A percentile compares a stretch with the other conserved stretches of the same genome.
Evolutionary conservation across 2,329 filamentous ascomycete species (phyloP).

Genomic region (Colletotrichum coccodes): DNA sequence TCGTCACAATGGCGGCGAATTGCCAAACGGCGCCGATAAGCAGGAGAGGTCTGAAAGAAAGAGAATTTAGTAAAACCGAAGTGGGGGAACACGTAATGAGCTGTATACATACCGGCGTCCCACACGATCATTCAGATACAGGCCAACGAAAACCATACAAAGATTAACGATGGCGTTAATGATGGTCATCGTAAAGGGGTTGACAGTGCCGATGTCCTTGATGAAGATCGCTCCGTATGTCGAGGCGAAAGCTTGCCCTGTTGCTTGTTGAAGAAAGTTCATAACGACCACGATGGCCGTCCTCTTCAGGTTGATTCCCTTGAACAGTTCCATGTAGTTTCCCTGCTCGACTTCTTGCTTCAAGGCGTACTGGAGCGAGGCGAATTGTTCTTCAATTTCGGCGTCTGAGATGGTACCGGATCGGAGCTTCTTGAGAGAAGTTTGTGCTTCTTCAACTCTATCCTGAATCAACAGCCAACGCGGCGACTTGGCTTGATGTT

Average conservation of each 20-base stretch:
- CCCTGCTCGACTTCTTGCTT: constrained; percentile 23
- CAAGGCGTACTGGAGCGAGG: constrained; percentile 14
- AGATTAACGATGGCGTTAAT: constrained; percentile 19
- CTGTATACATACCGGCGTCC: constrained; percentile 28
- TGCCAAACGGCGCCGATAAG: constrained; percentile 16
- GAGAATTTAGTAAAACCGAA: background rate
- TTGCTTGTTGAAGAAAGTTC: constrained; percentile 36
- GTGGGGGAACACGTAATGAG: too few relatives aligned
- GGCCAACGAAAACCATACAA: constrained; percentile 9
- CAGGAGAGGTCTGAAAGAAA: constrained; percentile 4
- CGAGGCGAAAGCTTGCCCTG: constrained; percentile 35
- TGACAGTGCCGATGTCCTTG: constrained; percentile 41
- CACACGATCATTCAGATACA: constrained; percentile 22
- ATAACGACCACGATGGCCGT: constrained; percentile 38
- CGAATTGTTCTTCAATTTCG: constrained; percentile 38
- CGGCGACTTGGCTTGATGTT: constrained; percentile 34
- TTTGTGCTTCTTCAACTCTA: constrained; percentile 41
- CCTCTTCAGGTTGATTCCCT: constrained; percentile 38
- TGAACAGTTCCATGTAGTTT: constrained; percentile 39
- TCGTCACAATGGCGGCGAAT: constrained; percentile 26
- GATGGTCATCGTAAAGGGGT: constrained; percentile 41
- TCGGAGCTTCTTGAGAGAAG: constrained; percentile 38
- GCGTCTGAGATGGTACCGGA: constrained; percentile 36
- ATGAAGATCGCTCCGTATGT: constrained; percentile 40
- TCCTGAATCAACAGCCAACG: constrained; percentile 42